phyloP scores from a whole-genome alignment of 1,284 basidiomycete species.

The Ganoderma meredithae region DNA sequence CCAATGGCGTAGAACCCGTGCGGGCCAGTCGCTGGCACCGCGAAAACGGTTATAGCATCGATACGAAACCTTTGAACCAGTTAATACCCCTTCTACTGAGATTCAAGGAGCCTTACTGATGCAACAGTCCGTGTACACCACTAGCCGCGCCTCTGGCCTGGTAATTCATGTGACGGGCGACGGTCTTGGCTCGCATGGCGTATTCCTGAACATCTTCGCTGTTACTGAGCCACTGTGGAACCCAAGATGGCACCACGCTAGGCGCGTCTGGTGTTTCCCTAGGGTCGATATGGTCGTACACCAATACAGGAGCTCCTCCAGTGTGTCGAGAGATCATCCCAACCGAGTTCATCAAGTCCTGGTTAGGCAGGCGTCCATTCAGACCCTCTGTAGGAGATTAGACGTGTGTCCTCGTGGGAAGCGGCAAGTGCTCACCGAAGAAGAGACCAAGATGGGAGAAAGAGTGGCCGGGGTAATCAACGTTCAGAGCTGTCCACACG shows the following conservation, averaged over 20 bases:
- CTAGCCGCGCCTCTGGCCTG: constrained; percentile 77
- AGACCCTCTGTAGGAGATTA: constrained; percentile 77
- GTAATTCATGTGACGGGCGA: constrained; percentile 70
- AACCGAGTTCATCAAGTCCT: constrained; percentile 92
- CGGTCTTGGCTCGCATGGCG: constrained; percentile 64
- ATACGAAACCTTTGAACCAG: constrained; percentile 77
- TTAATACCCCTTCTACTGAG: not conserved
- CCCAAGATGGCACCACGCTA: constrained; percentile 49
- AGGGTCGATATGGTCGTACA: constrained; percentile 79
- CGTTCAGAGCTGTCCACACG: constrained; percentile 94
- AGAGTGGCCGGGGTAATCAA: constrained; percentile 97
- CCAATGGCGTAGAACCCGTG: constrained; percentile 96
- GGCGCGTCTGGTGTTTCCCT: constrained; percentile 47
- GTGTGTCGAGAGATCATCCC: constrained; percentile 76
- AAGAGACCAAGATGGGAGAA: constrained; percentile 94
- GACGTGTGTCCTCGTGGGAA: constrained; percentile 1
- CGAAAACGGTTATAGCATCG: constrained; percentile 93
- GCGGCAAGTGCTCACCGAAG: constrained; percentile 66
- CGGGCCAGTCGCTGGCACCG: constrained; percentile 87
- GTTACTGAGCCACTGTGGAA: constrained; percentile 54
- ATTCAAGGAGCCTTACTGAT: constrained; percentile 57
- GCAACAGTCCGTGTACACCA: constrained; percentile 81
- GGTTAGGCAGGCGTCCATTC: constrained; percentile 95
- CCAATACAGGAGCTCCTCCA: constrained; percentile 73
- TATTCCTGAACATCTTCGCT: constrained; percentile 58